Evolutionary conservation across 345 rosid species (phyloP), one percentile per base, ranked within the genome.

Genomic region (Syzygium grande): DNA sequence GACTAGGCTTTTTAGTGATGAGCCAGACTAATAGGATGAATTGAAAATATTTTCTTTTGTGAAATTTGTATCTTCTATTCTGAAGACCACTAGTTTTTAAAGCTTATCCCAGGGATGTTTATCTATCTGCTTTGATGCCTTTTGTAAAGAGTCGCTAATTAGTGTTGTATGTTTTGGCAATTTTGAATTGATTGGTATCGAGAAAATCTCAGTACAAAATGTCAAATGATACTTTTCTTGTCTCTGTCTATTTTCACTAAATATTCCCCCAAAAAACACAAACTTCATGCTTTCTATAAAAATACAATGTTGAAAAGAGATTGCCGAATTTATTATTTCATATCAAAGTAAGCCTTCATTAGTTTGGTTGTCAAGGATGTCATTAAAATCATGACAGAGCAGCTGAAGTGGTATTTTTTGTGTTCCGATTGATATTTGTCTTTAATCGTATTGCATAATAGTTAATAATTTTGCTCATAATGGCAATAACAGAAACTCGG

Each of bases 401-500:
- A 9, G 80, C 80, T 34, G 6, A 34, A 68, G 46, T 68, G 46
- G 23, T 68, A 38, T 46, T 68, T 59, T 68, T 68, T 0, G 43
- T 68, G 46, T 68, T 68, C 80, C 0, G 7, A 38, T 68, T 34
- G 80, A 34, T 68, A 68, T 11, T 68, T 68, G 1, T 68, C 43
- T 22, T 68, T 30, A 30, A 34, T 68, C 9, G 46, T 30, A 68
- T 34, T 68, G 79, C 79, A 68, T 68, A 46, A 34, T 17, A 2
- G 79, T 68, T 68, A 68, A 68, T 34, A 17, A 34, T 34, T 34
- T 34, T 30, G 34, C 79, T 68, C 12, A 34, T 30, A 9, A n/a
- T 85, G 78, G 51, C 63, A 43, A 88, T 87, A 86, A 86, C 96
- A 96, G 99, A 96, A 98, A 90, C 98, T 96, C 23, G 99, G 97